Evolutionary conservation across 2,329 filamentous ascomycete species (phyloP).

Genomic region (Sporothrix luriei): DNA sequence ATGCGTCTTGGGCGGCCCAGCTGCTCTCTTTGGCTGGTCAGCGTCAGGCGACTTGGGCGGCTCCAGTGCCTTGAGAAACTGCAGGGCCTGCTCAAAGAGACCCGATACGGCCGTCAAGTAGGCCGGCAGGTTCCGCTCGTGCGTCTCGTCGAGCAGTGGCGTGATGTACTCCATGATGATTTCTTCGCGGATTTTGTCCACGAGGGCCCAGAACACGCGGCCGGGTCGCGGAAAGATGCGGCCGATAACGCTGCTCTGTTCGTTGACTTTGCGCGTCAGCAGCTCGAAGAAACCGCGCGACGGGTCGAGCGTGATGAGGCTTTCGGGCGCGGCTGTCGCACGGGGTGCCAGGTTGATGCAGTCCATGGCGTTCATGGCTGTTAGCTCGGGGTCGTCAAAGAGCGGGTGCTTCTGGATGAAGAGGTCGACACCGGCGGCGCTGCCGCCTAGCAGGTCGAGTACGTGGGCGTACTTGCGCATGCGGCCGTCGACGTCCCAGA

Average conservation of each 20-base stretch:
- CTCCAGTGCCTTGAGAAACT: conserved; percentile 71
- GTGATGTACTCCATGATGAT: conserved; percentile 85
- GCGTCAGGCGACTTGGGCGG: conserved; percentile 60
- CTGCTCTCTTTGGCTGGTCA: neutral
- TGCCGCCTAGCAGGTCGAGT: conserved; percentile 78
- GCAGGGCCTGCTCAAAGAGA: conserved; percentile 81
- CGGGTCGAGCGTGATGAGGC: conserved; percentile 75
- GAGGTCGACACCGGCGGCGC: conserved; percentile 73
- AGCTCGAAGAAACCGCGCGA: conserved; percentile 79
- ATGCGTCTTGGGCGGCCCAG: conserved; percentile 9
- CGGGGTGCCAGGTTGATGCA: conserved; percentile 69
- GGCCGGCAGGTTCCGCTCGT: conserved; percentile 70
- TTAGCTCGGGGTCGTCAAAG: conserved; percentile 70
- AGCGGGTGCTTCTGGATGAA: conserved; percentile 89
- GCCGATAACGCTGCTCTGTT: conserved; percentile 77
- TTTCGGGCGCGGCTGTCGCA: conserved; percentile 43
- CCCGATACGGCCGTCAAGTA: conserved; percentile 87
- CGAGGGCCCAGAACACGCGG: conserved; percentile 73
- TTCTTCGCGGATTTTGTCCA: conserved; percentile 82
- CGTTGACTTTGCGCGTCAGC: conserved; percentile 74
- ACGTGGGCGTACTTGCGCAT: conserved; percentile 92
- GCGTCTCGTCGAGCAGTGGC: conserved; percentile 82
- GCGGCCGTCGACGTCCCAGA: conserved; percentile 80
- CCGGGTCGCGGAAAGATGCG: conserved; percentile 75
- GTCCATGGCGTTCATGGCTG: conserved; percentile 71